These are phyloP conservation scores for Pythium folliculosum DNA, from an alignment of 352 stramenopile genomes.

Conservation along the genomic window DNA sequence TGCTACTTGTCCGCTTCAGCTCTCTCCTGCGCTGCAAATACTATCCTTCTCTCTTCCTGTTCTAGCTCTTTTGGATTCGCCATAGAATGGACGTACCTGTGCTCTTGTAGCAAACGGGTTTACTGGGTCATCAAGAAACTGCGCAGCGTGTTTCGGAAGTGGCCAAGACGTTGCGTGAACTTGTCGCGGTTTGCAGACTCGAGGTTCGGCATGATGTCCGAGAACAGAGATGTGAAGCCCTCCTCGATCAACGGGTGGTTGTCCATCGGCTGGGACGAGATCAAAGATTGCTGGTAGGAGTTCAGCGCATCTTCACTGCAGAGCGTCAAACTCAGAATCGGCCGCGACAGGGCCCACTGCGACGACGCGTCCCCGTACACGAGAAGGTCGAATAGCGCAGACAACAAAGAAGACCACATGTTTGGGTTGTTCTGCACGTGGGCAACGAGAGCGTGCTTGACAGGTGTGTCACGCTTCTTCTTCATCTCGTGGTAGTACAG, in stretches of 20 bases:
- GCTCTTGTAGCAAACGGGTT: not conserved
- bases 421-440: conserved; percentile 93
- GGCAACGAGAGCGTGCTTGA: conserved; percentile 91
- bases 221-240: conserved; percentile 95
- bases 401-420: conserved; percentile 86
- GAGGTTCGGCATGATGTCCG: conserved; percentile 94
- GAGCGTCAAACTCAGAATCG: conserved; percentile 97
- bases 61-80: not conserved
- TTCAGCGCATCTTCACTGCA: conserved; percentile 92
- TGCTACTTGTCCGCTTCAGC: not conserved
- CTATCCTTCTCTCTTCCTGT: not conserved
- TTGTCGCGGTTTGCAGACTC: conserved; percentile 97
- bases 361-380: conserved; percentile 96
- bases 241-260: conserved; percentile 95
- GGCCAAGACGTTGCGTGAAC: conserved; percentile 97
- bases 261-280: conserved; percentile 91
- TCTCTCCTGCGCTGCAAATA: conserved; percentile 15
- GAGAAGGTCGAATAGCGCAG: conserved; percentile 96
- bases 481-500: conserved; percentile 97
- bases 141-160: conserved; percentile 95
- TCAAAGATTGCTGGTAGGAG: conserved; percentile 95
- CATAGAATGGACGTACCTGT: conserved; percentile 13
- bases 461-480: conserved; percentile 94
- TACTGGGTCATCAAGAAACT: conserved; percentile 93
- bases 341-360: conserved; percentile 97